Conservation (phyloP, 2,329 filamentous ascomycete species). For the Fulvia fulva region DNA sequence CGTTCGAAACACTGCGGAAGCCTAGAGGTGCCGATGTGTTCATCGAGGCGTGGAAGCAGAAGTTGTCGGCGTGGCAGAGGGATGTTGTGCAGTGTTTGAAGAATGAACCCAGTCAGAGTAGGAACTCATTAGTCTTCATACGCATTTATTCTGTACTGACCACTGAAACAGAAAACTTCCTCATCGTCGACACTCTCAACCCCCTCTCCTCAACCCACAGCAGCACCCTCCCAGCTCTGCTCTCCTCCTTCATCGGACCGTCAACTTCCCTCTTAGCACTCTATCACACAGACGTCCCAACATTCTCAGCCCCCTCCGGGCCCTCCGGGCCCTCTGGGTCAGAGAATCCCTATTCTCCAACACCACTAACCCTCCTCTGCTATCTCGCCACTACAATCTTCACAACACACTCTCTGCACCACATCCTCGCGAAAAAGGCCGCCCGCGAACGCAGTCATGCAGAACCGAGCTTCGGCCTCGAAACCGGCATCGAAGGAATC, state of each 20-base stretch:
- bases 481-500: conserved; percentile 73
- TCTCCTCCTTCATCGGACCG: conserved; percentile 65
- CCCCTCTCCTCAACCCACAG: conserved; percentile 56
- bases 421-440: conserved; percentile 69
- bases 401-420: conserved; percentile 66
- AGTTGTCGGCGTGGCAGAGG: conserved; percentile 29
- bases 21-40: conserved; percentile 64
- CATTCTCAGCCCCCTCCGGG: conserved; percentile 37
- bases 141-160: too few species aligned
- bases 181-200: conserved; percentile 79
- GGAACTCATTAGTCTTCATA: neutral
- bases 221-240: conserved; percentile 61
- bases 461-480: conserved; percentile 74
- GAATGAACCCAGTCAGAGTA: conserved; percentile 21
- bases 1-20: conserved; percentile 68
- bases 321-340: conserved; percentile 1
- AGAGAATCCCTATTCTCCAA: conserved; percentile 57
- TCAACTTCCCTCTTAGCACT: conserved; percentile 68
- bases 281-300: conserved; percentile 78
- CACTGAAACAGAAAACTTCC: conserved; percentile 56
- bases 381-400: conserved; percentile 90
- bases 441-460: conserved; percentile 71
- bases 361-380: conserved; percentile 66
- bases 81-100: conserved; percentile 25
- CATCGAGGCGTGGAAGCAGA: conserved; percentile 43